Conservation (phyloP, 495 filamentous ascomycete species). For the Trichoderma parareesei region DNA sequence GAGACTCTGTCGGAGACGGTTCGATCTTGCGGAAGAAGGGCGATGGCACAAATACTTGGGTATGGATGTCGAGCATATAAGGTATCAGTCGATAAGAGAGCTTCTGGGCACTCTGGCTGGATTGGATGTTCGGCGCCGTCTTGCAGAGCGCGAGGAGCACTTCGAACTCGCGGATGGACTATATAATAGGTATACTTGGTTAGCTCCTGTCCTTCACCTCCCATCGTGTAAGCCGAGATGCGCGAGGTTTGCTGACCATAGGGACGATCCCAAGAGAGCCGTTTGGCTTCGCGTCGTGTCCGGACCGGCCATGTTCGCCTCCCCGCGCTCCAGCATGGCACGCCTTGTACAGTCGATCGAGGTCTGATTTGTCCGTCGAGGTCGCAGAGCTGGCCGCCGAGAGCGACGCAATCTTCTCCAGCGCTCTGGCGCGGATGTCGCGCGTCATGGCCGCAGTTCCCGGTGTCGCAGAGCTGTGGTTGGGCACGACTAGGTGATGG, state of each 20-base stretch:
- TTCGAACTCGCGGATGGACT: conserved; percentile 76
- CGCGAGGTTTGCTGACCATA: conserved; percentile 35
- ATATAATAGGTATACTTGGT: conserved; percentile 20
- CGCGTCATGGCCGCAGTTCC: conserved; percentile 30
- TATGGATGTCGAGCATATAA: conserved; percentile 75
- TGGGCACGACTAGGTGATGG: background rate
- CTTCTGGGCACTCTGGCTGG: conserved; percentile 59
- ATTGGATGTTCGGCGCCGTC: conserved; percentile 64
- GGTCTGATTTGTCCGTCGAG: conserved; percentile 53
- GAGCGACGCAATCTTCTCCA: conserved; percentile 63
- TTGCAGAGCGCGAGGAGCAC: conserved; percentile 82
- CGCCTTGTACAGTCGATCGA: conserved; percentile 53
- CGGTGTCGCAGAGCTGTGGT: background rate
- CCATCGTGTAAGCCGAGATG: background rate
- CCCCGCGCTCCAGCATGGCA: conserved; percentile 32
- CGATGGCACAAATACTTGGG: conserved; percentile 67
- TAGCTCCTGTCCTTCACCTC: conserved; percentile 13
- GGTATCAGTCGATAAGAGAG: conserved; percentile 65
- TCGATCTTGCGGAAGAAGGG: conserved; percentile 74
- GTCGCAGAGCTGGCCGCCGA: conserved; percentile 43
- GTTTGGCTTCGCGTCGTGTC: conserved; percentile 18
- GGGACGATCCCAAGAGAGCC: conserved; percentile 35
- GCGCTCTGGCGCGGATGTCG: conserved; percentile 53
- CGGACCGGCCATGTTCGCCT: conserved; percentile 26
- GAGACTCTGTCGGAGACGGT: conserved; percentile 82